A percentile compares a stretch with the other conserved stretches of the same genome.
Evolutionary conservation across 2,329 filamentous ascomycete genomes (phyloP).

Genomic region (Fusarium cicatricum): DNA sequence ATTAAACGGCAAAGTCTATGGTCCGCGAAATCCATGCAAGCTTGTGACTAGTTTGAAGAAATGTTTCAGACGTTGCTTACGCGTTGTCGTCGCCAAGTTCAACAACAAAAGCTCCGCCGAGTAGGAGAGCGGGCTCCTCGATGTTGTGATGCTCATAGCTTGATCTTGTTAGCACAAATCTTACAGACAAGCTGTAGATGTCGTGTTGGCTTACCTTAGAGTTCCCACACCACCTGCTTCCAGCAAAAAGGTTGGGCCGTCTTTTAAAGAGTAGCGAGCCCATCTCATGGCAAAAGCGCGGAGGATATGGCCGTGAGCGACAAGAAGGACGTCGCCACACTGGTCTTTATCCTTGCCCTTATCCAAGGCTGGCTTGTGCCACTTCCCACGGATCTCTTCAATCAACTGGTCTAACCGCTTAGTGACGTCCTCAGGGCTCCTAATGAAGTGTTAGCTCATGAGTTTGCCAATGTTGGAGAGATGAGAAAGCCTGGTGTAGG

Average conservation of each 20-base stretch:
- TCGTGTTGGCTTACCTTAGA: conserved; percentile 65
- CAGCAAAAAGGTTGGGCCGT: conserved; percentile 82
- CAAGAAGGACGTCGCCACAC: conserved; percentile 61
- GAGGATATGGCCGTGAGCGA: conserved; percentile 91
- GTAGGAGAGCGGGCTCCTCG: conserved; percentile 79
- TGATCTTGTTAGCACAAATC: conserved; percentile 13
- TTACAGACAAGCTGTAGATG: not conserved
- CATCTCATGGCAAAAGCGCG: conserved; percentile 89
- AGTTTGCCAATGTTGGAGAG: not conserved
- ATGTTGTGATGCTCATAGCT: conserved; percentile 84
- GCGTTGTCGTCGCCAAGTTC: conserved; percentile 43
- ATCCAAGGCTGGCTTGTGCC: conserved; percentile 69
- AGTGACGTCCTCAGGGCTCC: conserved; percentile 76
- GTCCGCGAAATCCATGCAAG: conserved; percentile 3
- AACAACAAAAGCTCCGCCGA: conserved; percentile 75
- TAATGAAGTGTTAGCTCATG: conserved; percentile 43
- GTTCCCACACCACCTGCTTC: conserved; percentile 88
- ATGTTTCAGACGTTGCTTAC: not conserved
- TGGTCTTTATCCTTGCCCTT: conserved; percentile 53
- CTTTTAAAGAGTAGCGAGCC: conserved; percentile 75
- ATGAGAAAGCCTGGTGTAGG: not conserved
- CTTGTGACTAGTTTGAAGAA: not conserved
- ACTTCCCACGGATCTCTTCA: conserved; percentile 72
- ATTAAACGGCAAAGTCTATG: conserved; percentile 25
- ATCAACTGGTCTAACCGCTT: conserved; percentile 79